phyloP scores from a whole-genome alignment of 1,284 basidiomycete species.

The Macrocystidia cucumis region DNA sequence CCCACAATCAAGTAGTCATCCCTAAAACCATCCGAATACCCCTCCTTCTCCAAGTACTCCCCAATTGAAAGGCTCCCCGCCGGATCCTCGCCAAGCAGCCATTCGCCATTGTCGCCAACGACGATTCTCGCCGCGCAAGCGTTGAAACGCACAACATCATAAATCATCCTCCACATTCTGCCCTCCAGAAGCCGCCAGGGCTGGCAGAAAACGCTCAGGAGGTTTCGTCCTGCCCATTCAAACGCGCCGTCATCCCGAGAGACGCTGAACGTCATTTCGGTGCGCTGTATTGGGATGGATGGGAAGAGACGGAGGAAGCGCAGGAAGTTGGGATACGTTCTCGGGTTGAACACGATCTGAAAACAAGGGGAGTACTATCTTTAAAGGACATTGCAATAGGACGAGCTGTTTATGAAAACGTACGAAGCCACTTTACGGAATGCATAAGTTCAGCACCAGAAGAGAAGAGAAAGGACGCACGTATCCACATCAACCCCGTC shows the following conservation, averaged over 20 bases:
- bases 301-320: slow-evolving; percentile 52
- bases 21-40: slow-evolving; percentile 63
- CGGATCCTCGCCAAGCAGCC: slow-evolving; percentile 11
- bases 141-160: slow-evolving; percentile 77
- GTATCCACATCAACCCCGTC: slow-evolving; percentile 58
- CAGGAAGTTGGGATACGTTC: slow-evolving; percentile 79
- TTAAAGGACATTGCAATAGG: slow-evolving; percentile 1
- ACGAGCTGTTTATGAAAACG: slow-evolving; percentile 13
- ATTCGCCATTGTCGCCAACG: background rate
- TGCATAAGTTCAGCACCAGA: background rate
- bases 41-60: slow-evolving; percentile 58
- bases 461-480: slow-evolving; percentile 30
- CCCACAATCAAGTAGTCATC: slow-evolving; percentile 78
- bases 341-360: slow-evolving; percentile 73
- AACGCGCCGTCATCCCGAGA: slow-evolving; percentile 61
- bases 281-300: slow-evolving; percentile 45
- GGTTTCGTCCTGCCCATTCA: slow-evolving; percentile 69
- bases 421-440: slow-evolving; percentile 36
- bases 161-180: slow-evolving; percentile 69
- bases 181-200: slow-evolving; percentile 53
- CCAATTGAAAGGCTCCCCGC: slow-evolving; percentile 52
- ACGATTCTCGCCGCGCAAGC: slow-evolving; percentile 45
- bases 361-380: too few relatives aligned
- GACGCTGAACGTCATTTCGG: slow-evolving; percentile 77
- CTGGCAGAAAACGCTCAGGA: slow-evolving; percentile 62